Evolutionary conservation across 768 basidiomycete species (phyloP), one percentile per base, ranked within the genome.

Genomic region (Termitomyces heimii): DNA sequence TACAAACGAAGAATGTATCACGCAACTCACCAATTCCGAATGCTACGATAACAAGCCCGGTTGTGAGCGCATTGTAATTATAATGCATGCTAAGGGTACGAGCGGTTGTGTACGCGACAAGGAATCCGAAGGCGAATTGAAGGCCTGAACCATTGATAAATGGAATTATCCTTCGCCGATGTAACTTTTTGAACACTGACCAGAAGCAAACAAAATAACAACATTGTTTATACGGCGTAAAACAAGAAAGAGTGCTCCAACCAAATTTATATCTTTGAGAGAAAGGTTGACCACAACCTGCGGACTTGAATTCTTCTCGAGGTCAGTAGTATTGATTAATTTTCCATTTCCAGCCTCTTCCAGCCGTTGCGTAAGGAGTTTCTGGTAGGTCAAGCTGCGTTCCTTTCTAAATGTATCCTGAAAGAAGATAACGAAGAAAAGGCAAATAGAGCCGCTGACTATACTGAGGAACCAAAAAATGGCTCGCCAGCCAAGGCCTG

Each of bases 331-430:
- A 9, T 44, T 56, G 37, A 50, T 35, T 3, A 22, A 22, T 26
- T 37, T 50, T 22, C 2, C 12, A 28, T 53, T 49, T 35, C 26
- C 34, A 37, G 44, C 61, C 59, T 67, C 66, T 43, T 68, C 69
- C 5, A 73, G 55, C 18, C 78, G 75, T 47, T 76, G 71, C 59
- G 74, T 79, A 43, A 90, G 71, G 0, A 85, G 84, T 37, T 77
- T 76, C 66, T 90, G 89, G 68, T 94, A 96, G 3, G 83, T 82
- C 24, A 89, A 71, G 54, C 92, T 94, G 44, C 94, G 85, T 65
- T 94, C 90, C 54, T 79, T 74, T 18, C 92, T 81, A 73, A 90
- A 95, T 0, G 92, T 92, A 64, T 95, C 92, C 57, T 81, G 82
- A 74, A 94, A 90, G 65, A 87, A 73, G 24, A 86, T 68, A 34